A percentile compares a stretch with the other conserved stretches of the same genome.
Conservation (phyloP, 192 early-diverging fungal species). For the Entomortierella chlamydospora region DNA sequence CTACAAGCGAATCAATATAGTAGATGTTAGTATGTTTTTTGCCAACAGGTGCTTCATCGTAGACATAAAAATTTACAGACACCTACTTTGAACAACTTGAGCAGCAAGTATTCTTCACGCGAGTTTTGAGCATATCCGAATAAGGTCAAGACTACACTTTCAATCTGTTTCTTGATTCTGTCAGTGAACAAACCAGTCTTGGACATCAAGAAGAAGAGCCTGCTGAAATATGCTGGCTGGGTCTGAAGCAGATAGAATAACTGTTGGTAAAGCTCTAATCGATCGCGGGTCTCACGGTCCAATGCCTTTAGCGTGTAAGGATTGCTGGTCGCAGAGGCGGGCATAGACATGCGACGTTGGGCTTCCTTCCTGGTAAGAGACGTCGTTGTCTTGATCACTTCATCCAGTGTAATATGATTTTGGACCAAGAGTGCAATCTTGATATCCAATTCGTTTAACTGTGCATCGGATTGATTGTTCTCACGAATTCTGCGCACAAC, state of each 20-base stretch:
- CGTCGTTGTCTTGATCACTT: conserved; percentile 75
- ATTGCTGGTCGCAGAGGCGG: conserved; percentile 55
- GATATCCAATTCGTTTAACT: conserved; percentile 91
- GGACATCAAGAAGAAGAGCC: conserved; percentile 89
- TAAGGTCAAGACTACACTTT: conserved; percentile 89
- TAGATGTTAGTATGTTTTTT: no score
- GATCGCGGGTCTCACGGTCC: conserved; percentile 87
- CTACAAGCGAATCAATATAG: conserved; percentile 14
- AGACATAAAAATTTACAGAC: no score
- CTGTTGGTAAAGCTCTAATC: conserved; percentile 88
- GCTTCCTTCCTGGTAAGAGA: conserved; percentile 59
- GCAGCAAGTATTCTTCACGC: conserved; percentile 95
- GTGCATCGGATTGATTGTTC: conserved; percentile 81
- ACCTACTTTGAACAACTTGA: conserved; percentile 91
- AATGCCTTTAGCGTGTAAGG: conserved; percentile 79
- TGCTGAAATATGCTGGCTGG: conserved; percentile 91
- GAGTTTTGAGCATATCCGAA: conserved; percentile 98
- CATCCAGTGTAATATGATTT: conserved; percentile 95
- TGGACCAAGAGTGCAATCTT: conserved; percentile 97
- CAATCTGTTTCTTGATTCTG: conserved; percentile 83
- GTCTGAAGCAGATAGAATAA: conserved; percentile 98
- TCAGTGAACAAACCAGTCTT: conserved; percentile 75
- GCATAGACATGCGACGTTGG: conserved; percentile 57
- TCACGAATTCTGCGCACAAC: conserved; percentile 92
- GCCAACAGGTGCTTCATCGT: neutral